A percentile compares a stretch with the other conserved stretches of the same genome.
These are phyloP conservation scores for Cercospora nicotianae DNA, from an alignment of 2,329 filamentous ascomycete genomes.

Conservation along the genomic window DNA sequence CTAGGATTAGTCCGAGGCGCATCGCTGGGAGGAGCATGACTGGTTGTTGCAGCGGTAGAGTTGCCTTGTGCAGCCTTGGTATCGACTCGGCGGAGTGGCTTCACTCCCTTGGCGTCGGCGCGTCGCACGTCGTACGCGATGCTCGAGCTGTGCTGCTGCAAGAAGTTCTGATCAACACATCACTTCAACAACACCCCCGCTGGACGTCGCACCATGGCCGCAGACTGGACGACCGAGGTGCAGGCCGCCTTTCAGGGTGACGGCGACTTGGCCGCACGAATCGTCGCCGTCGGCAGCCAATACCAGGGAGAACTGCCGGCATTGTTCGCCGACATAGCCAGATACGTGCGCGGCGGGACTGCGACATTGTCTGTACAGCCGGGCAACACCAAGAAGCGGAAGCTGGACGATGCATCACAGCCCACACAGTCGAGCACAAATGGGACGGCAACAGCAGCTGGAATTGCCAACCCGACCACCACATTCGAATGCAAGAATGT, in stretches of 20 bases:
- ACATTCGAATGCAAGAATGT: slow-evolving; percentile 54
- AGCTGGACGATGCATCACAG: slow-evolving; percentile 45
- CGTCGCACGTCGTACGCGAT: background rate
- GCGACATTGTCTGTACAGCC: slow-evolving; percentile 17
- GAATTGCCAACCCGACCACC: slow-evolving; percentile 37
- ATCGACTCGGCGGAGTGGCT: slow-evolving; percentile 4
- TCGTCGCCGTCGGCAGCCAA: slow-evolving; percentile 21
- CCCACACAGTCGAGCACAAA: slow-evolving; percentile 14
- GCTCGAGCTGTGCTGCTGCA: background rate
- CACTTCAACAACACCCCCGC: background rate
- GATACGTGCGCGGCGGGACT: slow-evolving; percentile 40
- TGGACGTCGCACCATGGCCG: slow-evolving; percentile 1
- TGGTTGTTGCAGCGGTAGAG: slow-evolving; percentile 4
- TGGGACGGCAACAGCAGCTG: slow-evolving; percentile 17
- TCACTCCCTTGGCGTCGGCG: background rate
- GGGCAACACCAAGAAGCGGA: slow-evolving; percentile 49
- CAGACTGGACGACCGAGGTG: slow-evolving; percentile 20
- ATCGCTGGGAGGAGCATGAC: background rate
- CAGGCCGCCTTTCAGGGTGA: slow-evolving; percentile 25
- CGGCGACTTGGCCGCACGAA: slow-evolving; percentile 19
- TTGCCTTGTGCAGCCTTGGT: slow-evolving; percentile 9
- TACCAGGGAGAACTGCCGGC: slow-evolving; percentile 28
- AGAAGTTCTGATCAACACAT: background rate
- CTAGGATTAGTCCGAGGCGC: background rate
- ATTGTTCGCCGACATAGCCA: slow-evolving; percentile 53